Conservation (phyloP, 2,329 filamentous ascomycete genomes). For the Orbilia brochopaga region DNA sequence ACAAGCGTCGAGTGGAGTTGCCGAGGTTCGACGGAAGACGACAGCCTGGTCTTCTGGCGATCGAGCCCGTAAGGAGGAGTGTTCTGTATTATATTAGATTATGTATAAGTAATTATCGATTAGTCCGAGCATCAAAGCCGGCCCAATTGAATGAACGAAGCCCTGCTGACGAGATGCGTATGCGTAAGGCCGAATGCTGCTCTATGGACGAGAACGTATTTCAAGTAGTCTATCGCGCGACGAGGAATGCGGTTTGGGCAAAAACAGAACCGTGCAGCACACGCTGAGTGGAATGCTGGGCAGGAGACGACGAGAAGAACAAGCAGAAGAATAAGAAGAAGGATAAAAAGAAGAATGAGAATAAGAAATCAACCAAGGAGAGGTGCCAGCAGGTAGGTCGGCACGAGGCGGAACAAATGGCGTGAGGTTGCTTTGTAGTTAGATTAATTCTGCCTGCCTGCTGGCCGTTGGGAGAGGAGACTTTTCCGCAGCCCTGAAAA, state of each 20-base stretch:
- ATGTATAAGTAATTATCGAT: background rate
- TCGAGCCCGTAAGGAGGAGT: no score
- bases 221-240: conserved; percentile 63
- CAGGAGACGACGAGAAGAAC: conserved; percentile 17
- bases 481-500: conserved; percentile 2
- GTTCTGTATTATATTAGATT: no score
- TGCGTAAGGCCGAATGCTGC: conserved; percentile 59
- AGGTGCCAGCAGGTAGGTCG: conserved; percentile 14
- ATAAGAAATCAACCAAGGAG: conserved; percentile 22
- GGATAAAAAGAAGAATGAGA: conserved; percentile 17
- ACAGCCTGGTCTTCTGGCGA: conserved; percentile 23
- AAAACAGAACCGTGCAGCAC: background rate
- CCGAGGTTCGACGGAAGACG: conserved; percentile 28
- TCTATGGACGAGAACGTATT: conserved; percentile 61
- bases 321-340: conserved; percentile 21
- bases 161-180: background rate
- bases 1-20: background rate
- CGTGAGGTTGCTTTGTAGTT: no score
- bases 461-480: background rate
- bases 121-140: conserved; percentile 5
- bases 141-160: conserved; percentile 8
- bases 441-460: conserved; percentile 1
- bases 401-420: conserved; percentile 35
- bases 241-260: conserved; percentile 62
- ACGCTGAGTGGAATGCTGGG: conserved; percentile 28